These are phyloP conservation scores for Astrothelium macrocarpum DNA, from an alignment of 495 filamentous ascomycete species.

Conservation along the genomic window DNA sequence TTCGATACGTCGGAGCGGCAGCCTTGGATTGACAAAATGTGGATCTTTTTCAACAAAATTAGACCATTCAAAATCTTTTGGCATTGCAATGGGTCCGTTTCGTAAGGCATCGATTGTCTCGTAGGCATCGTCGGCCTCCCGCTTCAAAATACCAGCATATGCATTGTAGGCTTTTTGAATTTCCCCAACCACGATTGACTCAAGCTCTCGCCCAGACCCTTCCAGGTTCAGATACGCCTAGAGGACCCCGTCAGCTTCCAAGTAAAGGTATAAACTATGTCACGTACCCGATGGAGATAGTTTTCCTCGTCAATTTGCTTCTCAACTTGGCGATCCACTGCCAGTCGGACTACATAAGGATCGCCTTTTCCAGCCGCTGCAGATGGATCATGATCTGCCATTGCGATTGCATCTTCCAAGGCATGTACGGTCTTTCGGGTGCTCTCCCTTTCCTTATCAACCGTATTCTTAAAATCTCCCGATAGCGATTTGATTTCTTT, in stretches of 20 bases:
- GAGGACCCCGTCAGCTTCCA: slow-evolving; percentile 16
- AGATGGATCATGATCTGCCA: slow-evolving; percentile 65
- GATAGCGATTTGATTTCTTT: slow-evolving; percentile 93
- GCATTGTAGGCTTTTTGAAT: slow-evolving; percentile 96
- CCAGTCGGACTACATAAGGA: slow-evolving; percentile 75
- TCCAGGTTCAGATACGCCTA: slow-evolving; percentile 94
- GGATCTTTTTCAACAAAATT: slow-evolving; percentile 73
- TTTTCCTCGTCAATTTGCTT: slow-evolving; percentile 95
- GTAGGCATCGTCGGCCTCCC: slow-evolving; percentile 75
- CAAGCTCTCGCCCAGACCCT: slow-evolving; percentile 84
- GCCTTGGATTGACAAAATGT: slow-evolving; percentile 75
- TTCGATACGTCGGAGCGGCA: slow-evolving; percentile 67
- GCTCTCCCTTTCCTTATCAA: slow-evolving; percentile 67
- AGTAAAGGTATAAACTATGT: not conserved
- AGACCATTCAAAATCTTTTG: slow-evolving; percentile 86
- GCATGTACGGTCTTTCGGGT: slow-evolving; percentile 62
- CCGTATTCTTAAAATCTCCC: slow-evolving; percentile 87
- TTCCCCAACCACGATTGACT: slow-evolving; percentile 90
- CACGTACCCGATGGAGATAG: slow-evolving; percentile 76
- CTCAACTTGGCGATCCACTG: slow-evolving; percentile 80
- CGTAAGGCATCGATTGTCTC: slow-evolving; percentile 71
- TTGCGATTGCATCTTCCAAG: slow-evolving; percentile 68
- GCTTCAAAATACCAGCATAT: slow-evolving; percentile 77
- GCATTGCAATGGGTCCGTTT: slow-evolving; percentile 75
- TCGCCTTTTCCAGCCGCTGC: slow-evolving; percentile 75